Evolutionary conservation across 2,329 filamentous ascomycete genomes (phyloP), one percentile per base, ranked within the genome.

Genomic region (Alternaria sp.): DNA sequence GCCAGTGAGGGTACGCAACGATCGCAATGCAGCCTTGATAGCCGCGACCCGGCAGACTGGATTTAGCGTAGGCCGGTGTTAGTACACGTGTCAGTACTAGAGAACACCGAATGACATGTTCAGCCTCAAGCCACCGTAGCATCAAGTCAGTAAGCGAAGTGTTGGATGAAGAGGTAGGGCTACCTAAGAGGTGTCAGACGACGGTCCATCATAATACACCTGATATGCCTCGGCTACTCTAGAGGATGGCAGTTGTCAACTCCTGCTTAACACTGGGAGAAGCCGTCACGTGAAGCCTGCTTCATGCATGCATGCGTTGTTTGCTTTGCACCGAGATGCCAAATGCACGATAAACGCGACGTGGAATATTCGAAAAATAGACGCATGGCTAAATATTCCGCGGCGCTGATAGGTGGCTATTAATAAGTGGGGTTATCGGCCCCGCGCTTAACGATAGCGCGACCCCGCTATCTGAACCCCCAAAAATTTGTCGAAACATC

Each of bases 361-460:
- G 30, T 51, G 45, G 44, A 57, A 50, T 59, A 36, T 46, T 57
- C 51, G 52, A 28, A 55, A 49, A 57, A 61, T 62, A 61, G 62
- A 61, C 44, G 59, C 55, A 57, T 47, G 49, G 56, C 60, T 57
- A 46, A 47, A 52, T 63, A 52, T 58, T 61, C 17, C 25, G 50
- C 26, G 25, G 26, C n/a, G 36, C 12, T 59, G 50, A 62, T 70
- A 60, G 60, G 64, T 10, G 25, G 49, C 68, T 66, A 67, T 61
- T 63, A 58, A 61, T 69, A 65, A 61, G 59, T 47, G 60, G 59
- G 51, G 60, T 54, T 62, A 58, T 68, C 66, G 65, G 62, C 56
- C 62, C 59, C 54, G 68, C 67, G 69, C 64, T 59, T 69, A 72
- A 61, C 57, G 65, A 66, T 68, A 67, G 63, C 54, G 49, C 52